These are phyloP conservation scores for Drosera capensis DNA, from an alignment of 148 eudicot genomes.

Conservation along the genomic window DNA sequence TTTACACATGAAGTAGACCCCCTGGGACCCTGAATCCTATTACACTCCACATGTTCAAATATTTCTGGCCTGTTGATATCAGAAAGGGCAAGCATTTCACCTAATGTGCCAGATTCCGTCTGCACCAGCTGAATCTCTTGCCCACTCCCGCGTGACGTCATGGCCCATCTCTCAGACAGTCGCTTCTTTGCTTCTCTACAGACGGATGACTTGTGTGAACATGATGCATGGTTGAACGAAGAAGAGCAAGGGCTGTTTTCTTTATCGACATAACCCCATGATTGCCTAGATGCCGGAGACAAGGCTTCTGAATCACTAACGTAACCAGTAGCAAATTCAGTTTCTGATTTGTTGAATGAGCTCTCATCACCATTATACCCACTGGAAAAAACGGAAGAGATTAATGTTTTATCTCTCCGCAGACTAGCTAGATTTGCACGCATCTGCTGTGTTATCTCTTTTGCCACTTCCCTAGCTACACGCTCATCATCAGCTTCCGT, in stretches of 20 bases:
- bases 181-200: constrained; percentile 94
- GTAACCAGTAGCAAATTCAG: constrained; percentile 44
- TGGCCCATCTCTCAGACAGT: constrained; percentile 96
- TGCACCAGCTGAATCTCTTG: constrained; percentile 44
- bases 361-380: constrained; percentile 86
- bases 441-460: constrained; percentile 53
- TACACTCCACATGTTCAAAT: constrained; percentile 25
- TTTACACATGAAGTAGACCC: constrained; percentile 36
- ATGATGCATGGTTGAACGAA: constrained; percentile 63
- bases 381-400: constrained; percentile 69
- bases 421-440: constrained; percentile 42
- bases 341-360: constrained; percentile 63
- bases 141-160: constrained; percentile 44
- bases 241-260: constrained; percentile 47
- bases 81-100: constrained; percentile 96
- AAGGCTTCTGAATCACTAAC: constrained; percentile 69
- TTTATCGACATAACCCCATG: constrained; percentile 76
- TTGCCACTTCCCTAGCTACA: constrained; percentile 65
- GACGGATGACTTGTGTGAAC: constrained; percentile 85
- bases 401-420: constrained; percentile 55
- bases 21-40: constrained; percentile 25
- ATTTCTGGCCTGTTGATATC: constrained; percentile 38
- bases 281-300: constrained; percentile 75
- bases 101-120: constrained; percentile 73
- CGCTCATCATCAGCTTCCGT: constrained; percentile 36